Evolutionary conservation across 768 basidiomycete species (phyloP).

Genomic region (Suillus bovinus): DNA sequence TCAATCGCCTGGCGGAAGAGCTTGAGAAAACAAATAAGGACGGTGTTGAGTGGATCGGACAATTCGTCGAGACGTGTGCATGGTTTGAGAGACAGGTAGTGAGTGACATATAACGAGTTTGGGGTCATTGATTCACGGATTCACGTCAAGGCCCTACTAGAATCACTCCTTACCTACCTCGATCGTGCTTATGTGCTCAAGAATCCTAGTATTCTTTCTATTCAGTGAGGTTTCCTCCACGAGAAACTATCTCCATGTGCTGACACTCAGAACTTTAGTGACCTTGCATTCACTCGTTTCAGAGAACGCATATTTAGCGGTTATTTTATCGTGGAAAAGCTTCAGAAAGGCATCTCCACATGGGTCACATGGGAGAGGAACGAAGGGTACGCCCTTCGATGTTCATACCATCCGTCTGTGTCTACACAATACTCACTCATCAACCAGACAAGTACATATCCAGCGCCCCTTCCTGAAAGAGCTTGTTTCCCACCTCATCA

Average conservation of each 20-base stretch:
- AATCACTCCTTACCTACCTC: slow-evolving; percentile 67
- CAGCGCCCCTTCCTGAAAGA: slow-evolving; percentile 43
- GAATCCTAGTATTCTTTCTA: slow-evolving; percentile 36
- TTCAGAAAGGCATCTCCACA: slow-evolving; percentile 45
- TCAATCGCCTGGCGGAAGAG: slow-evolving; percentile 38
- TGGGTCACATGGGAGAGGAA: slow-evolving; percentile 61
- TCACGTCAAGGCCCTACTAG: slow-evolving; percentile 48
- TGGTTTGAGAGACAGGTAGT: slow-evolving; percentile 72
- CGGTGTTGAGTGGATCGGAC: slow-evolving; percentile 54
- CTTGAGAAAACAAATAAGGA: slow-evolving; percentile 32
- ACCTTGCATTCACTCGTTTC: slow-evolving; percentile 61
- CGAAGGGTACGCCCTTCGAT: slow-evolving; percentile 29
- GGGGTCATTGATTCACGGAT: slow-evolving; percentile 8
- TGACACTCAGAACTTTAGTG: slow-evolving; percentile 35
- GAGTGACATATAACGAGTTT: slow-evolving; percentile 27
- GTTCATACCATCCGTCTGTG: slow-evolving; percentile 8
- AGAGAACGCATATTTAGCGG: slow-evolving; percentile 51
- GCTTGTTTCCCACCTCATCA: slow-evolving; percentile 58
- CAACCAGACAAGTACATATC: slow-evolving; percentile 36
- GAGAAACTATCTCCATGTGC: slow-evolving; percentile 2
- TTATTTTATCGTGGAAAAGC: slow-evolving; percentile 39
- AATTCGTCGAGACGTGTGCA: slow-evolving; percentile 54
- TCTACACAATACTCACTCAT: neutral
- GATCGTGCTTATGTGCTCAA: slow-evolving; percentile 63
- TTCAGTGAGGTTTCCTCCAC: slow-evolving; percentile 43